Conservation (phyloP, 75 land plant genomes). For the Picea glauca region DNA sequence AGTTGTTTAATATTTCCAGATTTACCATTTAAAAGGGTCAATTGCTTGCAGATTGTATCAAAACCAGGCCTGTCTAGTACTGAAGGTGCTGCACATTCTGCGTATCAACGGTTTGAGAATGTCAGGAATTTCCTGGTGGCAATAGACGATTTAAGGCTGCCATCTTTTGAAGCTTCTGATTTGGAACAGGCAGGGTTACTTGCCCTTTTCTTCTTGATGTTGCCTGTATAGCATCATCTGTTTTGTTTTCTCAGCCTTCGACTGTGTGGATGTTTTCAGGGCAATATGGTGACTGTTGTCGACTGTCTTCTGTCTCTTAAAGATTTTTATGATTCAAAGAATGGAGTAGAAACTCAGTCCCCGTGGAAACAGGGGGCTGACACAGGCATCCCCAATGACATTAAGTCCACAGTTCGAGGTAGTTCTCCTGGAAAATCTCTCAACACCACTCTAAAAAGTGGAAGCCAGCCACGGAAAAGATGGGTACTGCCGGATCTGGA, state of each 20-base stretch:
- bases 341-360: slow-evolving; percentile 1
- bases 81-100: slow-evolving; percentile 30
- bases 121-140: slow-evolving; percentile 43
- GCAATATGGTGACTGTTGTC: slow-evolving; percentile 32
- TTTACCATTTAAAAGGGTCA: neutral
- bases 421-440: slow-evolving; percentile 8
- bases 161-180: slow-evolving; percentile 47
- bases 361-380: slow-evolving; percentile 10
- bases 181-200: slow-evolving; percentile 40
- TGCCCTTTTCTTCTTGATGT: neutral
- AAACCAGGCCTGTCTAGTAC: slow-evolving; percentile 10
- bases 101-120: slow-evolving; percentile 31
- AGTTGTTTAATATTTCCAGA: slow-evolving; percentile 4
- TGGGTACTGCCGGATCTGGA: slow-evolving; percentile 20
- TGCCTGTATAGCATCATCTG: slow-evolving; percentile 2
- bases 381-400: neutral
- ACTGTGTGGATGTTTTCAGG: slow-evolving; percentile 11
- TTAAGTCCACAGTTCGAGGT: slow-evolving; percentile 2
- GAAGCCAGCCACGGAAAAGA: slow-evolving; percentile 18
- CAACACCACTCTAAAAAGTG: slow-evolving; percentile 10
- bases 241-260: neutral
- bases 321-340: slow-evolving; percentile 19
- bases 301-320: slow-evolving; percentile 42
- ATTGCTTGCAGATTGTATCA: slow-evolving; percentile 6
- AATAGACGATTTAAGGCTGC: slow-evolving; percentile 35